Evolutionary conservation across 1,284 basidiomycete genomes (phyloP), one percentile per base, ranked within the genome.

Genomic region (Ustilago loliicola): DNA sequence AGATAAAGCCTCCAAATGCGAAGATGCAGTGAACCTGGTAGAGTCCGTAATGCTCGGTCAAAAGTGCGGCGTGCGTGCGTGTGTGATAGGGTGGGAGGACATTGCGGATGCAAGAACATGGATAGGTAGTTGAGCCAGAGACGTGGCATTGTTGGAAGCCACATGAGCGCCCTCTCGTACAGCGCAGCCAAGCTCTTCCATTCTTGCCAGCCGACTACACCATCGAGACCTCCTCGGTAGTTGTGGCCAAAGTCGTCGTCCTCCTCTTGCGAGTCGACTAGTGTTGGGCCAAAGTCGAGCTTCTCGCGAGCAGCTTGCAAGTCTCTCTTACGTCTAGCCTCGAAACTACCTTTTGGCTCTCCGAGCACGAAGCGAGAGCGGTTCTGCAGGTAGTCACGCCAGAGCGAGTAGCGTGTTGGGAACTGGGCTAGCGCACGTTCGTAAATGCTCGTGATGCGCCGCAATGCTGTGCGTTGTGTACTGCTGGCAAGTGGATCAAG

Each of bases 1-100:
- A 99, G 90, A 87, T 98, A 99, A 57, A 93, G 90, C 23, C 93
- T 91, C 97, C 97, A 99, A 76, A 99, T 91, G 45, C 95, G 92
- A 17, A 91, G 91, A 85, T 99, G 97, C n/a, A 98, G 89, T 53
- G 94, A 95, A 4, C 95, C 95, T 6, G 95, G 94, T 7, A 99
- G 90, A 0, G 96, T 96, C 57, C 97, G 92, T 30, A 99, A 88
- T 1, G 96, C 94, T 59, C 97, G 92, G 88, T 99, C 97, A 84
- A 94, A 99, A 0, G 96, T 97, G 73, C 92, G 90, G 21, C 96
- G 91, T 6, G 95, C 95, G 87, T 99, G 96, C 0, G 94, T 94
- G 81, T 93, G 90, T 17, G 93, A 93, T 66, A 99, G 89, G 25
- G 90, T 87, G 1, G 95, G 89, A 1, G 97, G 96, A 85, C 96